These are phyloP conservation scores for Crithidia acanthocephali DNA, from an alignment of 208 protist species.

Conservation along the genomic window DNA sequence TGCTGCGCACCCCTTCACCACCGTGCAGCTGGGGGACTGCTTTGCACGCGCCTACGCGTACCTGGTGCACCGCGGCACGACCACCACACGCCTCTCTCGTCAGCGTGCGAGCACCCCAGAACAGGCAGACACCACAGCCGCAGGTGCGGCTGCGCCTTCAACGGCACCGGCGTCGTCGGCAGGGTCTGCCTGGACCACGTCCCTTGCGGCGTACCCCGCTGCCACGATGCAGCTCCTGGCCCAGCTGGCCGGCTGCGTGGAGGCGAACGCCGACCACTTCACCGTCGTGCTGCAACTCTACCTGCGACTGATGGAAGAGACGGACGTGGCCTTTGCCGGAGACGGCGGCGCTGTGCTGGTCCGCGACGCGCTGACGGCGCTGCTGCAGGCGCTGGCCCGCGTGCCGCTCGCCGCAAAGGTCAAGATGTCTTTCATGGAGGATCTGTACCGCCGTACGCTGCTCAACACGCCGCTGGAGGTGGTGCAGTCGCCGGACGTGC, in stretches of 20 bases:
- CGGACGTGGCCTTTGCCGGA: constrained; percentile 42
- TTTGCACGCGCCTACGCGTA: constrained; percentile 26
- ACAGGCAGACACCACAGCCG: neutral
- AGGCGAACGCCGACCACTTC: constrained; percentile 47
- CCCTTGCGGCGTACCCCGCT: neutral
- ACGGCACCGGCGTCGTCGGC: too few relatives aligned
- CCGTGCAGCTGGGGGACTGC: neutral
- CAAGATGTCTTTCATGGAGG: constrained; percentile 30
- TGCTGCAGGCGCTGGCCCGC: constrained; percentile 41
- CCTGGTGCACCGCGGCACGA: constrained; percentile 12
- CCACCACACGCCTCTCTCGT: neutral
- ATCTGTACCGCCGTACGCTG: constrained; percentile 27
- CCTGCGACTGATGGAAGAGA: constrained; percentile 35
- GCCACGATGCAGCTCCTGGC: constrained; percentile 32
- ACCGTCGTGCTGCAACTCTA: constrained; percentile 38
- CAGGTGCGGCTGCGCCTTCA: neutral
- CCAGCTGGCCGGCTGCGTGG: constrained; percentile 41
- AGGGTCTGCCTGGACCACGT: constrained; percentile 2
- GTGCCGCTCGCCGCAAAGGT: constrained; percentile 29
- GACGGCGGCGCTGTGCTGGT: neutral
- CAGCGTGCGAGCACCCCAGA: too few relatives aligned
- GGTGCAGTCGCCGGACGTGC: constrained; percentile 41
- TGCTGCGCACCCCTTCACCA: neutral
- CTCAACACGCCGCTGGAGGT: constrained; percentile 24
- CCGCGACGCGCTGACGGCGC: constrained; percentile 29